phyloP scores from a whole-genome alignment of 306 rosid species.

The Cucurbita moschata region DNA sequence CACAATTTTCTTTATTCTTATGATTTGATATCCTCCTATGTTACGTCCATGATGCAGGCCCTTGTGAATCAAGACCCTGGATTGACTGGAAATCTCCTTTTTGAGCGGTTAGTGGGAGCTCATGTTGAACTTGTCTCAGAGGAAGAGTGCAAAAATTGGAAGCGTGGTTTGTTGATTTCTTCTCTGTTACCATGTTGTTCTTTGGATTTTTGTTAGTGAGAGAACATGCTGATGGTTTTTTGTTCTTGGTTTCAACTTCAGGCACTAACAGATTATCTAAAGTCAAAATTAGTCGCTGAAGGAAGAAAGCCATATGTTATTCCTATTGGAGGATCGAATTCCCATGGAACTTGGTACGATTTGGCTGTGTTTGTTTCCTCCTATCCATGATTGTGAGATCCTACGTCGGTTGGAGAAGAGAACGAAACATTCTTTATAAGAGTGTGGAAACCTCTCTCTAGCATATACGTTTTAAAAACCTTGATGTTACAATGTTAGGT shows the following conservation, averaged over 20 bases:
- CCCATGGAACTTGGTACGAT: conserved; percentile 80
- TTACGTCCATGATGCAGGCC: conserved; percentile 14
- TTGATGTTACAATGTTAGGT: not conserved
- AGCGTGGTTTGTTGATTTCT: conserved; percentile 40
- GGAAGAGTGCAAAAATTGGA: conserved; percentile 59
- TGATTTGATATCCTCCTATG: not conserved
- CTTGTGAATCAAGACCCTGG: conserved; percentile 78
- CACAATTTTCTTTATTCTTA: not conserved
- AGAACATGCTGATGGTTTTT: not conserved
- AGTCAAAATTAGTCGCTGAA: conserved; percentile 60
- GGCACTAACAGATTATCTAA: conserved; percentile 50
- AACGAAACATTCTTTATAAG: no score
- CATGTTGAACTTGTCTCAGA: conserved; percentile 58
- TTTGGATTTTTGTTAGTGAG: no score
- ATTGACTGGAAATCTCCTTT: conserved; percentile 65
- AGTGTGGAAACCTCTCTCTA: no score
- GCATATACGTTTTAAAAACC: no score
- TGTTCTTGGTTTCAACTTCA: conserved; percentile 6
- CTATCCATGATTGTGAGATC: no score
- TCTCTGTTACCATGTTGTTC: not conserved
- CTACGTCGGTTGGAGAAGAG: no score
- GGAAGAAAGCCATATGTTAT: conserved; percentile 86
- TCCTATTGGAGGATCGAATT: conserved; percentile 90
- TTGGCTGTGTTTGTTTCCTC: conserved; percentile 3
- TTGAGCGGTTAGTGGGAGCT: conserved; percentile 89